A percentile compares a stretch with the other conserved stretches of the same genome.
Conservation (phyloP, 129 eudicot species). For the Flaveria brownii region DNA sequence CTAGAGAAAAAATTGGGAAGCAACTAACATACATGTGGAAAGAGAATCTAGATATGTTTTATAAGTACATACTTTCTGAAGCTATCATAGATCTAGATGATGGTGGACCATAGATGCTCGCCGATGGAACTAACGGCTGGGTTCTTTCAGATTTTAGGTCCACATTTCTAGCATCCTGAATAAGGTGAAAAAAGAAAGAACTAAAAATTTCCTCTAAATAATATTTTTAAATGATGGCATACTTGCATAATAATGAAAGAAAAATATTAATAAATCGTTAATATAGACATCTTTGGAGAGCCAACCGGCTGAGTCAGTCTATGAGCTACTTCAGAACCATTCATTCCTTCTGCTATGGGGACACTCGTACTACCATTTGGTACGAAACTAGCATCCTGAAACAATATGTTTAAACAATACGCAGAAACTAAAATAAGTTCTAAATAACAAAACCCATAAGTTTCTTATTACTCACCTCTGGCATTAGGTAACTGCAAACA, state of each 20-base stretch:
- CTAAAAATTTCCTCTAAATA: neutral
- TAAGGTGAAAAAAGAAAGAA: slow-evolving; percentile 12
- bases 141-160: slow-evolving; percentile 56
- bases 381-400: slow-evolving; percentile 69
- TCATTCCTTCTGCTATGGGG: slow-evolving; percentile 69
- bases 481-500: slow-evolving; percentile 76
- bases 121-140: slow-evolving; percentile 43
- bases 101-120: slow-evolving; percentile 50
- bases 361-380: slow-evolving; percentile 54
- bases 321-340: slow-evolving; percentile 73
- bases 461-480: slow-evolving; percentile 64
- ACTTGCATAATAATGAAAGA: neutral
- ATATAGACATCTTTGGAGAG: slow-evolving; percentile 16
- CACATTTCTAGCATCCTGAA: slow-evolving; percentile 59
- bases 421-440: neutral
- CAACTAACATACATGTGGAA: neutral
- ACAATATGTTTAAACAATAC: slow-evolving; percentile 23
- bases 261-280: neutral
- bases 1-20: neutral
- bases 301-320: slow-evolving; percentile 52
- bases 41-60: slow-evolving; percentile 1
- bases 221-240: neutral
- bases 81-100: slow-evolving; percentile 45
- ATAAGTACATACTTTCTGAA: slow-evolving; percentile 61
- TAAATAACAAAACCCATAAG: slow-evolving; percentile 6